Percentiles rank a stretch among this genome's conserved stretches.
Evolutionary conservation across 106 monocot species (phyloP).

Genomic region (Dendrobium nobile): DNA sequence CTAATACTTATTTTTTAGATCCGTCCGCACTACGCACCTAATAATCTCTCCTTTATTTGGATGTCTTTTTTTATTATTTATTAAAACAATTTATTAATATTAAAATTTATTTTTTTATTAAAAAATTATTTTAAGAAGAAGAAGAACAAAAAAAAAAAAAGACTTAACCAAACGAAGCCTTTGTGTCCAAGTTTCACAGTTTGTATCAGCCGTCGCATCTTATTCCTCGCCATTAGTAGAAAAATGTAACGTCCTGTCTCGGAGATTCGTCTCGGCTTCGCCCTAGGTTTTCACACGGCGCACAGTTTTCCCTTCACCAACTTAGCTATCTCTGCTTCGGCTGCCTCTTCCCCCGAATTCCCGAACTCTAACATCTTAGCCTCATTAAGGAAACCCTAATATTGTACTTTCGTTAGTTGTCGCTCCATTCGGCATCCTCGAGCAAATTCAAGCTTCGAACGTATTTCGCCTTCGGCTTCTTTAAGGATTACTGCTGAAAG

Average conservation of each 20-base stretch:
- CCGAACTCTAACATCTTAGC: background rate
- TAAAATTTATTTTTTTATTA: too few species aligned
- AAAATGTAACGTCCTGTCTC: background rate
- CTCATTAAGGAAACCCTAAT: conserved; percentile 3
- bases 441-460: background rate
- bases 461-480: background rate
- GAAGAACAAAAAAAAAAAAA: too few species aligned
- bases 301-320: background rate
- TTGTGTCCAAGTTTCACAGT: too few species aligned
- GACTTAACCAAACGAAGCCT: too few species aligned
- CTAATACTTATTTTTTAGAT: too few species aligned
- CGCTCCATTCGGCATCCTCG: background rate
- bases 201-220: too few species aligned
- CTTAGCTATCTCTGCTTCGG: background rate
- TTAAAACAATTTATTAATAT: too few species aligned
- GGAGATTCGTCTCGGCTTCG: background rate
- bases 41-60: too few species aligned
- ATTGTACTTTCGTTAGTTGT: background rate
- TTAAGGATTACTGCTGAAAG: background rate
- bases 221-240: too few species aligned
- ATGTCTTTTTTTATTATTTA: too few species aligned
- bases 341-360: background rate
- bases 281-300: background rate
- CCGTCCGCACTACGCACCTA: too few species aligned
- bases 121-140: too few species aligned